Base-by-base conservation (phyloP, 805 yeast genomes). In the Torulaspora maleeae region DNA sequence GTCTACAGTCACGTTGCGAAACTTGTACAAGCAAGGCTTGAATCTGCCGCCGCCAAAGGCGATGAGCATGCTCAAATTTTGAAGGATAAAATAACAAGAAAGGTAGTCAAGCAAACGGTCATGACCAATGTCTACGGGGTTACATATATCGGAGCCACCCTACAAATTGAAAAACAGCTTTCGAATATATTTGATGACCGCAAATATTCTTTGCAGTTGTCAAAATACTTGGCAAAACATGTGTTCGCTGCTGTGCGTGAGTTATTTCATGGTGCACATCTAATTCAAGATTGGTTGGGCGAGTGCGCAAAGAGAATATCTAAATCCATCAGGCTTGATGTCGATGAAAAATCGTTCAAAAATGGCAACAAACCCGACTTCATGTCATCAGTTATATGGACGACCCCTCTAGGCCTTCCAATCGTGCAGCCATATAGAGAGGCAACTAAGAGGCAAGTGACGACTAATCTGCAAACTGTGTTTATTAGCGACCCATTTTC, bases 51-150 rank as follows among this genome's bases (percentile, higher is more conserved):
- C 5, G 77, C 63, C 9, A 66, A 68, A 2, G 85, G 82, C 8
- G 73, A 77, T 49, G 75, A 73, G 44, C 65, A 67, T 44, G 91
- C 90, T 1, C 46, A 46, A 9, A 41, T 53, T 29, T 67, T 85
- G 33, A 71, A 75, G 45, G 85, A 82, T 41, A 76, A 80, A 48
- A 77, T 91, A 46, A 76, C 82, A 15, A 77, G 99, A 56, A 91
- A 91, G 61, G 83, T 93, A 37, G 96, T 93, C 29, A 91, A 91
- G 62, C 99, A 91, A 64, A 88, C 99, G 0, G 98, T 91, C 20
- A 91, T 91, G 99, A 91, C 99, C 0, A 90, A 89, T 59, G 99
- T 91, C 29, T 91, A 91, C 62, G 99, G 99, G 58, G 99, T 91
- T 10, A 91, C 99, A 0, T 88, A 78, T 61, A 77, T 87, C 50